Evolutionary conservation across 441 rosid genomes (phyloP), one percentile per base, ranked within the genome.

Genomic region (Gossypium schwendimanii): DNA sequence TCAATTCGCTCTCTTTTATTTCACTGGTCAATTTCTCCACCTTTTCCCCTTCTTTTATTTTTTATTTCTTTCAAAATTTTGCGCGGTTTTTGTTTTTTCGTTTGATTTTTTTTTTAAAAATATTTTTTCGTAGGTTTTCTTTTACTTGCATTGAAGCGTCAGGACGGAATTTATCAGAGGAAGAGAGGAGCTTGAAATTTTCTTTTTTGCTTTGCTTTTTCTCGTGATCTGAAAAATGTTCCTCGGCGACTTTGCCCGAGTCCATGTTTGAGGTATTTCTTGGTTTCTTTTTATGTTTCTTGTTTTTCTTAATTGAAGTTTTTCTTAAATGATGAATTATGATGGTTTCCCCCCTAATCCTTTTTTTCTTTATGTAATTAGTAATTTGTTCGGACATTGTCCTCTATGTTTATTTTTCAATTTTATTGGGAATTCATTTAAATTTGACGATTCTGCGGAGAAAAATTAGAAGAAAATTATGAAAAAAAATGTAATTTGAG

Each of bases 141-240:
- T 52, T 10, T 31, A 9, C 62, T 54, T 23, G 18, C 20, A 52
- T n/a, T 69, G 72, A 33, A 14, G 50, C 17, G 12, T 18, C 24
- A 55, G 66, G 71, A 54, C 6, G 3, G 20, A 31, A 50, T 57
- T 69, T 45, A 21, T 20, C 9, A 24, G 23, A 47, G 6, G 72
- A 44, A 26, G 63, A 60, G 2, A 52, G 9, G 57, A 52, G 57
- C 10, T 71, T n/a, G 26, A 39, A 76, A 0, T 31, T 4, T 31
- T 28, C 1, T 20, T 54, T 15, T 10, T 24, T 14, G 18, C 52
- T 20, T 23, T 57, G 39, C 17, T 31, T 58, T 44, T 47, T 45
- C 60, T 52, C 26, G 6, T 71, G 79, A 76, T 76, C 72, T 49
- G 72, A 33, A 20, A 39, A 26, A 39, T 10, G 55, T 59, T 26